Evolutionary conservation across 306 rosid genomes (phyloP).

Genomic region (Cyamopsis tetragonoloba): DNA sequence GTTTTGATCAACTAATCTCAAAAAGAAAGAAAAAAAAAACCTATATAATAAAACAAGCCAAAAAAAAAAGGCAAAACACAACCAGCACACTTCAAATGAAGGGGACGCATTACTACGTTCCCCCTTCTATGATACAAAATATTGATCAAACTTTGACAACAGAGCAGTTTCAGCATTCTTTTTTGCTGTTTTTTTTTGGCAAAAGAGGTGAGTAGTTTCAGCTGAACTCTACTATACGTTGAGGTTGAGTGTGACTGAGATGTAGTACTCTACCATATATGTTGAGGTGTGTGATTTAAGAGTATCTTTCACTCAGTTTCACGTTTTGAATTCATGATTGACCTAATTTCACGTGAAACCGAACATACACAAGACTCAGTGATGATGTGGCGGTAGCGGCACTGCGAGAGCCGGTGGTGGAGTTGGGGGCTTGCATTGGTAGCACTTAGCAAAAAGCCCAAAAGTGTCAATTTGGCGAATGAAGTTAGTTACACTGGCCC

Average conservation of each 20-base stretch:
- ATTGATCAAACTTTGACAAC: conserved; percentile 27
- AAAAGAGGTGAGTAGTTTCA: too few species aligned
- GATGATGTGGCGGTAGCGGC: conserved; percentile 37
- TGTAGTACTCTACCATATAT: too few species aligned
- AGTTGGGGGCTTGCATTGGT: conserved; percentile 72
- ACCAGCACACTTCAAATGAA: conserved; percentile 48
- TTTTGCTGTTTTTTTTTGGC: too few species aligned
- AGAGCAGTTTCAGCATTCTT: too few species aligned
- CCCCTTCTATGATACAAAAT: conserved; percentile 68
- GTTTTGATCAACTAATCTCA: conserved; percentile 36
- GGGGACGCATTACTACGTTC: conserved; percentile 50
- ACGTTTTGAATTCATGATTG: too few species aligned
- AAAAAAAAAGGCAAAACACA: conserved; percentile 14
- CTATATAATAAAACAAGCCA: conserved; percentile 9
- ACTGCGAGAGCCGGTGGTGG: conserved; percentile 45
- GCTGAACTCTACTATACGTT: neutral
- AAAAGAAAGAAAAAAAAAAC: neutral
- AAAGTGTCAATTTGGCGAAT: conserved; percentile 73
- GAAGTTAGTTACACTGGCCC: conserved; percentile 93
- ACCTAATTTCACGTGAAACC: too few species aligned
- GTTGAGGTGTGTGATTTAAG: too few species aligned
- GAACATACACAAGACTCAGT: too few species aligned
- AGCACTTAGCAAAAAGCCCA: conserved; percentile 96
- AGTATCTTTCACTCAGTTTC: too few species aligned
- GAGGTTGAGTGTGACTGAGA: conserved; percentile 17